Base-by-base conservation (phyloP, 1,284 basidiomycete genomes). In the Tilletia indica region DNA sequence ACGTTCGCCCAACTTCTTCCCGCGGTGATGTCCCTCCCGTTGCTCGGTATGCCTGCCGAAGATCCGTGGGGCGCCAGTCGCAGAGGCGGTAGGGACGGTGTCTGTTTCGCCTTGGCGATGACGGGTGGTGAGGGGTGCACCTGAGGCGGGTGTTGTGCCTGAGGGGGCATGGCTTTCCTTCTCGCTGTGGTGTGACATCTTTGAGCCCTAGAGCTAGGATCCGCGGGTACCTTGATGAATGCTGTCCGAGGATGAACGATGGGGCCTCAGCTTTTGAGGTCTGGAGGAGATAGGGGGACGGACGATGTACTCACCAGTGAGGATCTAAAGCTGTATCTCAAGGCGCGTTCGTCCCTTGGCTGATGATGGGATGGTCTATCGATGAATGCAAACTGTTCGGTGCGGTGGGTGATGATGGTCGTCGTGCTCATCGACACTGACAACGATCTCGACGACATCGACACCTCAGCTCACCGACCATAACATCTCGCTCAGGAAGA, bases 31-130 rank as follows among this genome's bases (percentile, higher is more conserved):
- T n/a, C 14, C 21, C 49, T 4, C 71, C 51, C 12, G 12, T 16
- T 73, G 58, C 38, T 77, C 75, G 16, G 72, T 76, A 51, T 76
- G 73, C 4, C 79, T 70, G 0, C 73, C 74, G 47, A 80, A 51
- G 70, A 80, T 70, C 12, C 78, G 66, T 0, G 79, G 79, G 76
- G 79, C 79, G 3, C 79, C 79, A 2, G 77, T 77, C 0, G 79
- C 77, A 0, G 77, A 78, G n/a, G 74, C 78, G 16, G 79, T 78
- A 0, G 79, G 76, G 0, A 76, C 56, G 0, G 77, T 75, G 16
- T 80, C 75, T 14, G 56, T 67, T 45, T 72, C 63, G 5, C 73
- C 9, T 61, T 58, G 11, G 63, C 47, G n/a, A 72, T 76, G 25
- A 69, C 70, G 12, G 73, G 73, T 31, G 72, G 61, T 64, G 34